A percentile compares a stretch with the other conserved stretches of the same genome.
These are phyloP conservation scores for Zygoascus meyerae DNA, from an alignment of 1,139 yeast species.

Conservation along the genomic window DNA sequence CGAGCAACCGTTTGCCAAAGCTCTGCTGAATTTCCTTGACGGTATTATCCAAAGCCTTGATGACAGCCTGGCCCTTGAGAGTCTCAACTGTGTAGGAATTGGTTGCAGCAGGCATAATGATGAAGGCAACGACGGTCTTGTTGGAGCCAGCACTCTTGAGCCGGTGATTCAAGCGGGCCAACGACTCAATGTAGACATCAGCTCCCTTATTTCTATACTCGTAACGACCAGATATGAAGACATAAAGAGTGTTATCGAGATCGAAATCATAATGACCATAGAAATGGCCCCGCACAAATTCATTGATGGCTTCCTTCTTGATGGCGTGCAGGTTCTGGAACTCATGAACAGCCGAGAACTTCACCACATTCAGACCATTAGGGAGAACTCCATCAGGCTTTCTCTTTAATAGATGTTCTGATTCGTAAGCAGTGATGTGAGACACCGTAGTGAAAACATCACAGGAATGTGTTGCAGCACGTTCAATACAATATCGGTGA, in stretches of 20 bases:
- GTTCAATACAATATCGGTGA: conserved; percentile 93
- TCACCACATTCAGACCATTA: conserved; percentile 91
- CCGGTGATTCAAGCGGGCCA: conserved; percentile 86
- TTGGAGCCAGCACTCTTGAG: conserved; percentile 77
- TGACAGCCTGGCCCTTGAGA: conserved; percentile 91
- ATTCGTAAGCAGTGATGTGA: conserved; percentile 91
- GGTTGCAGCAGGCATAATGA: conserved; percentile 96
- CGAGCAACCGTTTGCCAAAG: conserved; percentile 83
- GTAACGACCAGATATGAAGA: conserved; percentile 95
- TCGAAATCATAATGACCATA: conserved; percentile 96
- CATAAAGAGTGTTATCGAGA: conserved; percentile 85
- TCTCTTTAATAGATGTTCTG: conserved; percentile 87
- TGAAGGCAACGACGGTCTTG: conserved; percentile 94
- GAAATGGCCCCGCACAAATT: conserved; percentile 93
- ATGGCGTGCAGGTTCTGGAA: conserved; percentile 94
- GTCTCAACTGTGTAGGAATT: conserved; percentile 95
- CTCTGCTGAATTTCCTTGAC: conserved; percentile 83
- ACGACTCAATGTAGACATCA: conserved; percentile 87
- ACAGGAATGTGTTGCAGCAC: conserved; percentile 93
- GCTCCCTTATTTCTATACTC: conserved; percentile 97
- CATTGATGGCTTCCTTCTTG: conserved; percentile 86
- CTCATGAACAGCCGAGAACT: conserved; percentile 96
- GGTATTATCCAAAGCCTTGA: conserved; percentile 83
- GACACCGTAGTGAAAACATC: conserved; percentile 98
- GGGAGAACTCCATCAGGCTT: conserved; percentile 98